Percentiles rank a stretch among this genome's conserved stretches.
phyloP scores from a whole-genome alignment of 345 rosid species.

The Linum tenue region DNA sequence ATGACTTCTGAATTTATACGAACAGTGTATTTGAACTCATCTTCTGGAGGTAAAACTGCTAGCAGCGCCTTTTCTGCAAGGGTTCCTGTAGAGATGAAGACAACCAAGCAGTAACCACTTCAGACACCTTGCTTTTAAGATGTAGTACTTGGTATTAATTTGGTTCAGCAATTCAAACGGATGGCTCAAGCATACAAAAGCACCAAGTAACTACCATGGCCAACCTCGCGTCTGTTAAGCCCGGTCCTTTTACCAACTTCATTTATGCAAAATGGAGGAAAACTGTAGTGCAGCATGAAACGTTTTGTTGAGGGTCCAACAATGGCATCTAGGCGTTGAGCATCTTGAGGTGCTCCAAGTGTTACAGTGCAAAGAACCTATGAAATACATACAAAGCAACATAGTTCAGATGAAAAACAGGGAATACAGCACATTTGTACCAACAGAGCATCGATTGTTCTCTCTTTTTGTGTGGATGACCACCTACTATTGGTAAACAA shows the following conservation, averaged over 20 bases:
- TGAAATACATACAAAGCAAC: slow-evolving; percentile 6
- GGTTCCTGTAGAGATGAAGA: slow-evolving; percentile 47
- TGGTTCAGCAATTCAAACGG: background rate
- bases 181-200: background rate
- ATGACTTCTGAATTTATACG: slow-evolving; percentile 95
- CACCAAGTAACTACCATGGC: slow-evolving; percentile 54
- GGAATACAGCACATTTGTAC: background rate
- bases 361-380: slow-evolving; percentile 94
- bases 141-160: background rate
- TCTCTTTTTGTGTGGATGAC: background rate
- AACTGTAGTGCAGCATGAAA: slow-evolving; percentile 96
- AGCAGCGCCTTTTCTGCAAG: slow-evolving; percentile 95
- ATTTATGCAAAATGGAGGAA: slow-evolving; percentile 88
- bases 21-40: slow-evolving; percentile 64
- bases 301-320: slow-evolving; percentile 92
- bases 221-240: slow-evolving; percentile 97
- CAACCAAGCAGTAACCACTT: slow-evolving; percentile 8
- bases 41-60: slow-evolving; percentile 83
- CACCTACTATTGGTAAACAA: background rate
- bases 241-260: slow-evolving; percentile 92
- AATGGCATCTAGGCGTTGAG: slow-evolving; percentile 71
- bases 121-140: background rate
- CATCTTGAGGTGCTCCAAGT: slow-evolving; percentile 87
- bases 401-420: background rate
- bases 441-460: background rate